Evolutionary conservation across 2,329 filamentous ascomycete genomes (phyloP).

Genomic region (Ceratocystis eucalypticola): DNA sequence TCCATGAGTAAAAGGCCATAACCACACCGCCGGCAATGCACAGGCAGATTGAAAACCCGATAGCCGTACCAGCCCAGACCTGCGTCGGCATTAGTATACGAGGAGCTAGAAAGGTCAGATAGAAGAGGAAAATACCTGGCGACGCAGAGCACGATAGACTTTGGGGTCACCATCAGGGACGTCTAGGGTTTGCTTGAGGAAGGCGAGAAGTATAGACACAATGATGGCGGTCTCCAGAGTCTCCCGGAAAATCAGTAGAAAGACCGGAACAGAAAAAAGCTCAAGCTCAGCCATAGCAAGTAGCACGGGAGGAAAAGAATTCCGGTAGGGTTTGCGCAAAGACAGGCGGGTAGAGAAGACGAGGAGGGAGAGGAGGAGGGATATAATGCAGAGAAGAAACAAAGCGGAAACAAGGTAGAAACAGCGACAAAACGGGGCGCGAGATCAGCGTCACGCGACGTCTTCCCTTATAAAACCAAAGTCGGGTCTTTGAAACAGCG

Average conservation of each 20-base stretch:
- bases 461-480: no score
- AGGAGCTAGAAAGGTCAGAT: neutral
- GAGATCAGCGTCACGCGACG: no score
- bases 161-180: constrained; percentile 16
- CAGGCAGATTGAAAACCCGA: constrained; percentile 52
- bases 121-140: constrained; percentile 8
- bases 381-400: neutral
- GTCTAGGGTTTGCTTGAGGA: constrained; percentile 65
- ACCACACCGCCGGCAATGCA: constrained; percentile 55
- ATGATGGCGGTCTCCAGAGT: constrained; percentile 72
- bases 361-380: neutral
- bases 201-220: constrained; percentile 70
- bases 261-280: constrained; percentile 67
- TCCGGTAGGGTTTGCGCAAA: neutral
- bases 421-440: no score
- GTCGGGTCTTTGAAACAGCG: no score
- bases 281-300: constrained; percentile 43
- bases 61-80: constrained; percentile 53
- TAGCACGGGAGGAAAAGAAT: no score
- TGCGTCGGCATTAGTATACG: neutral
- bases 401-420: no score
- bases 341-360: neutral
- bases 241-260: constrained; percentile 85
- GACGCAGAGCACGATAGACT: constrained; percentile 14
- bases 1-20: constrained; percentile 49